Evolutionary conservation across 768 basidiomycete genomes (phyloP).

Genomic region (Trichaptum fuscoviolaceum): DNA sequence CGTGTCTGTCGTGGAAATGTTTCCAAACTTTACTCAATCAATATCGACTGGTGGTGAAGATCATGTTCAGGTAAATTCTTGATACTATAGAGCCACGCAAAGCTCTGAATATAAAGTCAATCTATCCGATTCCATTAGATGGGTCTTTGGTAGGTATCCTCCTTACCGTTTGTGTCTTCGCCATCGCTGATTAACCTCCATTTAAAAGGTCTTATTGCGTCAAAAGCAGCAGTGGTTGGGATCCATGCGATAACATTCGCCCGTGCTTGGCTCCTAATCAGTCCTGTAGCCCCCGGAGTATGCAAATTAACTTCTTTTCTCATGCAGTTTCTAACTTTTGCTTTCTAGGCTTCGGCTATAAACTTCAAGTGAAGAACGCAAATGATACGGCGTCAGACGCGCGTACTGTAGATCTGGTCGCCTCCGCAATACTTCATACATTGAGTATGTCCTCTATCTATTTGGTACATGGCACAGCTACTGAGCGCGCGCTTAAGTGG

Average conservation of each 20-base stretch:
- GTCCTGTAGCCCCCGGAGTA: background rate
- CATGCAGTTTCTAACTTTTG: background rate
- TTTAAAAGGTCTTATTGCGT: background rate
- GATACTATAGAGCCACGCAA: background rate
- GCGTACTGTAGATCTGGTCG: background rate
- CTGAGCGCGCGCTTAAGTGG: background rate
- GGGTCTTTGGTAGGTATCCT: background rate
- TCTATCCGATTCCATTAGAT: background rate
- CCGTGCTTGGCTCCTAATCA: background rate
- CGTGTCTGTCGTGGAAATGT: background rate
- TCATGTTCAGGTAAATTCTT: background rate
- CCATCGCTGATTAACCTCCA: background rate
- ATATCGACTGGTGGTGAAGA: background rate
- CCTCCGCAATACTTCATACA: background rate
- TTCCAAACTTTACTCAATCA: background rate
- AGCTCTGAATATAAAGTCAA: background rate
- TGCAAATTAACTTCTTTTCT: background rate
- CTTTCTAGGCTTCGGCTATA: background rate
- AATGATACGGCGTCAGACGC: background rate
- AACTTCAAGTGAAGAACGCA: background rate
- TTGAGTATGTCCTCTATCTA: background rate
- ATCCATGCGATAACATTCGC: background rate
- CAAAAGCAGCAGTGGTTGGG: background rate
- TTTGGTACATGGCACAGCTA: no score
- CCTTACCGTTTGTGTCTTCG: background rate